A percentile compares a stretch with the other conserved stretches of the same genome.
Evolutionary conservation across 2,329 filamentous ascomycete species (phyloP).

Genomic region (Alternaria panax): DNA sequence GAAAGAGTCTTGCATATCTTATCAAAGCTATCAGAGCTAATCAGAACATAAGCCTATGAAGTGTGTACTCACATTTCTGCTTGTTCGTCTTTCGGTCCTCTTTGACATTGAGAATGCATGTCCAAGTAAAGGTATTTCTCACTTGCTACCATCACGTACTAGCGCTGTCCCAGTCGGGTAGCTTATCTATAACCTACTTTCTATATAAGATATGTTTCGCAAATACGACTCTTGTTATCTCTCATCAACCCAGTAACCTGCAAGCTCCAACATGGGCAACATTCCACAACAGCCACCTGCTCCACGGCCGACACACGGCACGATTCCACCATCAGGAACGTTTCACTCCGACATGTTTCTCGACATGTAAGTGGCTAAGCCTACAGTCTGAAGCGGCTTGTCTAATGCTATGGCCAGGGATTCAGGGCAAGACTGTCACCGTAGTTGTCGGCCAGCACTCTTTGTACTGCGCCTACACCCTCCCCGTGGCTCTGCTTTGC

Average conservation of each 20-base stretch:
- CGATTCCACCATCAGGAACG: not conserved
- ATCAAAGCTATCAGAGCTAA: not conserved
- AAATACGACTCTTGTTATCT: not conserved
- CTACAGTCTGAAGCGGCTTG: not conserved
- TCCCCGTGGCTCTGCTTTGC: conserved; percentile 19
- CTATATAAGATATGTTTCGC: not conserved
- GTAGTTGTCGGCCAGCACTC: conserved; percentile 11
- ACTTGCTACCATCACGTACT: not conserved
- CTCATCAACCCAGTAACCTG: not conserved
- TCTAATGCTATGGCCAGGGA: conserved; percentile 3
- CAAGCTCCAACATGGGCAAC: not conserved
- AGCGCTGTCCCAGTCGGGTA: not conserved
- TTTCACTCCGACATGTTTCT: conserved; percentile 8
- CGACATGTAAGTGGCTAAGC: conserved; percentile 4
- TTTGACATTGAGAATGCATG: not conserved
- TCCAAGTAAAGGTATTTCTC: not conserved
- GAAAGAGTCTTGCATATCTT: not conserved
- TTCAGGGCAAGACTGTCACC: conserved; percentile 15
- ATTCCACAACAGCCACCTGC: not conserved
- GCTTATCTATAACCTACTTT: not conserved
- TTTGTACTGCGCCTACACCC: conserved; percentile 5
- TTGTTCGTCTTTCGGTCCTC: not conserved
- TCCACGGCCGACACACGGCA: not conserved
- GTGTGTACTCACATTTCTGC: not conserved
- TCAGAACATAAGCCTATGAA: not conserved